Base-by-base conservation (phyloP, 805 yeast genomes). In the Barnettozyma vustinii region DNA sequence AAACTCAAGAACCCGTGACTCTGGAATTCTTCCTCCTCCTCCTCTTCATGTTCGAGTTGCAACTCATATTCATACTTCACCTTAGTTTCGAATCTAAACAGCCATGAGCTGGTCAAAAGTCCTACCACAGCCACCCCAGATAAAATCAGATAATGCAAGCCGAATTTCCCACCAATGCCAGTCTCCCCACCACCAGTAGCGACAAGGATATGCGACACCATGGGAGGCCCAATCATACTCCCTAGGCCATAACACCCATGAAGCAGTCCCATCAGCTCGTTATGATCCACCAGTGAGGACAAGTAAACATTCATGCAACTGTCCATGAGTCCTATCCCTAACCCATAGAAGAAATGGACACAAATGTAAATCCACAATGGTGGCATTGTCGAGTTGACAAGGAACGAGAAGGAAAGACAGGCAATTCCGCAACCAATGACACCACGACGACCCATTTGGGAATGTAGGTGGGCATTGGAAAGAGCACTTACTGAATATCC, bases 221-320 rank as follows among this genome's bases (percentile, higher is more conserved):
- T 60, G 18, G 87, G 73, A 2, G 95, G 91, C 2, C 88, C 75
- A 1, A 81, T 54, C 42, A 87, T 80, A 1, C 90, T 87, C 2
- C 91, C 90, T 3, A 80, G 56, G 1, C 95, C 95, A 62, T 84
- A 86, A 13, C 72, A 60, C 1, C 87, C 91, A 66, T 86, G 94
- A 50, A 77, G 68, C 23, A 72, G 62, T 1, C 91, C 87, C 65
- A 84, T 71, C 50, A 77, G 70, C 46, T 74, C 77, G 42, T 84
- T 80, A 44, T 79, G 74, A 50, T 79, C 77, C 21, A 72, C 71
- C 35, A 82, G 62, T 44, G 73, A 60, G 8, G 66, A 61, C 37
- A 64, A 53, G 74, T 79, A 81, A 15, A 78, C 67, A 55, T 79
- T 80, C 56, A 79, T 63, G 9, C 76, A 65, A 35, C 84, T 77